Evolutionary conservation across 306 rosid species (phyloP), one percentile per base, ranked within the genome.

Genomic region (Canavalia gladiata): DNA sequence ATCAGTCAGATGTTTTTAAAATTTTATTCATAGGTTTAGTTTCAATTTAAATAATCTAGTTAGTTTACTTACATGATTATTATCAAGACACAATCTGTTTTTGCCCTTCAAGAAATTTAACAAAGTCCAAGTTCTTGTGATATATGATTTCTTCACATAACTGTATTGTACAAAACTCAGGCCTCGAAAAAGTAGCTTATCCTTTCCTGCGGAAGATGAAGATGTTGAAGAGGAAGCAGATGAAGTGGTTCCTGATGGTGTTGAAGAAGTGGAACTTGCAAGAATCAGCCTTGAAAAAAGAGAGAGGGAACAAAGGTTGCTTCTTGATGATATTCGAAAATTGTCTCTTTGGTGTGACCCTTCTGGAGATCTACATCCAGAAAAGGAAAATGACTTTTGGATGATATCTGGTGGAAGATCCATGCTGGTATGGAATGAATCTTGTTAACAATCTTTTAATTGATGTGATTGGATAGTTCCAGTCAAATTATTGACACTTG

Each of bases 231-330:
- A 96, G 85, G 97, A 92, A 83, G 97, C 99, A 63, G 99, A 93
- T 77, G 97, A 93, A 88, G 90, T 96, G 76, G 99, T 96, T 81
- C 99, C 99, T 81, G 97, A 93, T 78, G 99, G 99, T 80, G 98
- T 93, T 82, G 98, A 96, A 84, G 99, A 96, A 88, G 98, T 96
- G 55, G 99, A 96, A 86, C 97, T 96, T 81, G 98, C 94, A 79
- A 93, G 83, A 86, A 84, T 96, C 79, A 84, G 87, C 79, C 99
- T 96, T 81, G 98, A 96, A 84, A 81, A 87, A 84, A 92, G 72
- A 73, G 97, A 96, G 81, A 88, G 91, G 82, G 98, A 93, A 76
- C 93, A 84, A 67, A 96, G 84, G 80, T 87, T 96, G 90, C 87
- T 96, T 86, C 87, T 92, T 69, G 91, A 90, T 85, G 99, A 96